Evolutionary conservation across 148 eudicot genomes (phyloP), one percentile per base, ranked within the genome.

Genomic region (Suaeda aralocaspica): DNA sequence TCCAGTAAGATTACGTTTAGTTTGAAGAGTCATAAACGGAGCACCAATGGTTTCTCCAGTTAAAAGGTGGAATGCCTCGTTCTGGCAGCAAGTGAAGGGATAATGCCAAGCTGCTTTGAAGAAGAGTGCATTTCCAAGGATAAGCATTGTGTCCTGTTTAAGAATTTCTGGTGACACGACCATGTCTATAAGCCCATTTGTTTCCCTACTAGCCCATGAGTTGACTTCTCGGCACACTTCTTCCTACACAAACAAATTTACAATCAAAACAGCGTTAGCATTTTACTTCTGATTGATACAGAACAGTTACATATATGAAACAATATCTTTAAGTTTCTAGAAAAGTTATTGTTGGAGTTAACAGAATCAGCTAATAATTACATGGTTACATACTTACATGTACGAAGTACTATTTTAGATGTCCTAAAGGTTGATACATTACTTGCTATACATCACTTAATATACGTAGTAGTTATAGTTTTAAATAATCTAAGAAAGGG

Each of bases 91-190:
- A 2, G 5, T 24, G 30, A 74, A 59, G 4, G 22, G 34, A 12
- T 18, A 0, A 6, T 18, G 0, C 77, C 71, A 74, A 22, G 58
- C 64, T 45, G 66, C 76, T 66, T 66, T 73, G 53, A 73, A 66
- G 31, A 39, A 66, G 34, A 73, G 65, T 2, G 76, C 71, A 66
- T 73, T 72, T 53, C 29, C 70, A 45, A 73, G 56, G 42, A 66
- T 48, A 34, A 73, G 76, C 31, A 72, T 36, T 51, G 68, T 28
- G 51, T 48, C 62, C 22, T 64, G 41, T 11, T 11, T 19, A 6
- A 55, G 21, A 22, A 28, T 25, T 1, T 41, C 5, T 14, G 77
- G 67, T 18, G 72, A 58, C 31, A 74, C 13, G 11, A 74, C 39
- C 39, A 66, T 18, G 6, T 59, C 24, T 6, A 67, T 67, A 9